A percentile compares a stretch with the other conserved stretches of the same genome.
phyloP scores from a whole-genome alignment of 768 basidiomycete species.

The Pleurotus pulmonarius region DNA sequence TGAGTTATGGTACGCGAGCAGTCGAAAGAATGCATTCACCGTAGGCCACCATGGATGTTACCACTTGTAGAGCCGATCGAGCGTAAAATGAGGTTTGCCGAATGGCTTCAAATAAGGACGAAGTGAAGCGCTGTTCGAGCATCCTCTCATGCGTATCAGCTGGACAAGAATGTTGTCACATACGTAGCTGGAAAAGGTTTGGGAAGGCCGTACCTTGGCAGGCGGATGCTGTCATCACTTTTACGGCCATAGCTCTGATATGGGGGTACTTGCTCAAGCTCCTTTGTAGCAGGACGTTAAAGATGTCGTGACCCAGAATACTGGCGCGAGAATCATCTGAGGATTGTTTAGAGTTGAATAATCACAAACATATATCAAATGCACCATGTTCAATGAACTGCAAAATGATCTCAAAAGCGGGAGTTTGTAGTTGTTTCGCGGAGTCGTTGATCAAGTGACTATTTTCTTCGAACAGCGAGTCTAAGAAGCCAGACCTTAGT shows the following conservation, averaged over 20 bases:
- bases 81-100: neutral
- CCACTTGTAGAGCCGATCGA: neutral
- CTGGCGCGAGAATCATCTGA: neutral
- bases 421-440: neutral
- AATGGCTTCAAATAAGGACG: neutral
- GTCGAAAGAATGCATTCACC: neutral
- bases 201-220: neutral
- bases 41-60: neutral
- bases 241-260: neutral
- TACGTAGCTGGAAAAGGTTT: neutral
- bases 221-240: neutral
- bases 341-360: neutral
- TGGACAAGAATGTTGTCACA: neutral
- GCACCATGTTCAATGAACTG: neutral
- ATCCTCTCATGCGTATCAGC: neutral
- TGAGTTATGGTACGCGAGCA: too few species aligned
- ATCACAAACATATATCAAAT: neutral
- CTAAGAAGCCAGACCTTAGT: neutral
- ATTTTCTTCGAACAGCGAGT: constrained; percentile 2
- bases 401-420: neutral
- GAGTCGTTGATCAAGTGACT: neutral
- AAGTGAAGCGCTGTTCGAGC: neutral
- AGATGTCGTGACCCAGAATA: neutral
- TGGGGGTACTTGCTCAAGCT: neutral
- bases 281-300: neutral